Evolutionary conservation across 179 eudicot species (phyloP), one percentile per base, ranked within the genome.

Genomic region (Pouteria campechiana): DNA sequence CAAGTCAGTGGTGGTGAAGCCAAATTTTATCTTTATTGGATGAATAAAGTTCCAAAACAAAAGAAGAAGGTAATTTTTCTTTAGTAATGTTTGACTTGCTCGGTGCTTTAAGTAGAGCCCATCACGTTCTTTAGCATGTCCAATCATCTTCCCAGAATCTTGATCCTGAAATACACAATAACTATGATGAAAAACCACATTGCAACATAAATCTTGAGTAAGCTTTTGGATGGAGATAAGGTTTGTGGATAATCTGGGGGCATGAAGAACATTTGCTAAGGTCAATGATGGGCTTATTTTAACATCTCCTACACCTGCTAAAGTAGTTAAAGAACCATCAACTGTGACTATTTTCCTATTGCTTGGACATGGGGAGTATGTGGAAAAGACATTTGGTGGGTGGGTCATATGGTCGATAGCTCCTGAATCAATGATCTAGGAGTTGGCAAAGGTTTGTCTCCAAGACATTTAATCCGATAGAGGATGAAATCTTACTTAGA

Each of bases 391-490:
- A n/a, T n/a, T n/a, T n/a, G n/a, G n/a, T n/a, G n/a, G n/a, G n/a
- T n/a, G n/a, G n/a, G n/a, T n/a, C n/a, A n/a, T n/a, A n/a, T 31
- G 47, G 42, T 52, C 12, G 14, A 39, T 52, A 17, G 39, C 31
- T 52, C 27, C 37, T 17, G 28, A n/a, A n/a, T 51, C 46, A 1
- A 39, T 51, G 46, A 27, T 17, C 47, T 20, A 40, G n/a, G 47
- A 40, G 20, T 29, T 11, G 15, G 23, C n/a, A 32, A 52, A 42
- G 57, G 32, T 8, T 33, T n/a, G n/a, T 41, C 15, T 16, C 32
- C 1, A 31, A 41, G 41, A 14, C 57, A 40, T 52, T 41, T 7
- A 52, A 52, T 31, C 40, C 40, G 41, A 25, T 1, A 21, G 57
- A 41, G 13, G 15, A 2, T 8, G 3, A 27, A 31, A 31, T 11